A percentile compares a stretch with the other conserved stretches of the same genome.
phyloP scores from a whole-genome alignment of 192 early-diverging fungal genomes.

The Entomortierella parvispora region DNA sequence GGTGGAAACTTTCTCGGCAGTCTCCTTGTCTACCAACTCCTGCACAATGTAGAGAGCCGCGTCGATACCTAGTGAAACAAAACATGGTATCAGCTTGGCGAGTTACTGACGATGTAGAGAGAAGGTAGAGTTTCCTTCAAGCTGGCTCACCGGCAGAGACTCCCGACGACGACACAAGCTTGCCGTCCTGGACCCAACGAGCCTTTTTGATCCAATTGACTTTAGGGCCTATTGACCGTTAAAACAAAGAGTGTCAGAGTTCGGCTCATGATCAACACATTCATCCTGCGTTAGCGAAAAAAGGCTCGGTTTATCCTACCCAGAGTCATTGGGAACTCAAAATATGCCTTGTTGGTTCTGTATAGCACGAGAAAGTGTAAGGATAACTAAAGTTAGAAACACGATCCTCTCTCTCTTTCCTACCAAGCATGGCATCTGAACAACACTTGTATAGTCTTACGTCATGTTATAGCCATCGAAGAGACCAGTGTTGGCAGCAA shows the following conservation, averaged over 20 bases:
- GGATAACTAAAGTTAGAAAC: too few species aligned
- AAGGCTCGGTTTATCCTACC: slow-evolving; percentile 4
- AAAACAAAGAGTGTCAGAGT: background rate
- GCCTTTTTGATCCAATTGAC: slow-evolving; percentile 62
- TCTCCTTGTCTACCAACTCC: slow-evolving; percentile 19
- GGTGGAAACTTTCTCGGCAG: slow-evolving; percentile 16
- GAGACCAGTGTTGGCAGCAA: slow-evolving; percentile 58
- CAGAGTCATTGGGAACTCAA: slow-evolving; percentile 1
- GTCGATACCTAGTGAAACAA: slow-evolving; percentile 33
- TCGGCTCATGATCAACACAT: background rate
- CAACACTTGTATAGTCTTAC: too few species aligned
- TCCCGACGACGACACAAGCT: slow-evolving; percentile 53
- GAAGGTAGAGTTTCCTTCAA: background rate
- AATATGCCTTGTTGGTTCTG: slow-evolving; percentile 42
- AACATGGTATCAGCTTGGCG: too few species aligned
- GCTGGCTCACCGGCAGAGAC: slow-evolving; percentile 53
- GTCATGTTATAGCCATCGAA: slow-evolving; percentile 59
- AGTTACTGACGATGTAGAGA: background rate
- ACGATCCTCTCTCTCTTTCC: too few species aligned
- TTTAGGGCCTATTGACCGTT: slow-evolving; percentile 30
- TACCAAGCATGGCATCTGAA: too few species aligned
- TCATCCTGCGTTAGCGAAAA: too few species aligned
- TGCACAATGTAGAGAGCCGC: slow-evolving; percentile 34
- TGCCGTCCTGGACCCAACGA: slow-evolving; percentile 63
- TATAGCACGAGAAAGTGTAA: background rate